Conservation (phyloP, 257 asterid genomes). For the Echites panduratus region DNA sequence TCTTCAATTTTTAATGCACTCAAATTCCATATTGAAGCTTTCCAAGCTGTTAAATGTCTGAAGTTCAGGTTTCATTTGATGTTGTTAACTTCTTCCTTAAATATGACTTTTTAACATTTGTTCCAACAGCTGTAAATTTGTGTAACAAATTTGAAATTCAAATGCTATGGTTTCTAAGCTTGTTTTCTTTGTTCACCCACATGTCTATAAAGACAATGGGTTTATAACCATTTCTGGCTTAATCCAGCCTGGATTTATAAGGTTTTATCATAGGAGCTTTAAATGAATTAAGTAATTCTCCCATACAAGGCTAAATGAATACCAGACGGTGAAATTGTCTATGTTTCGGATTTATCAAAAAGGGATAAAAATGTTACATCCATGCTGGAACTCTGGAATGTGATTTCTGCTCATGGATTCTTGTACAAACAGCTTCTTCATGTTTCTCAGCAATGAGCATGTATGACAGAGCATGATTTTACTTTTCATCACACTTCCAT, state of each 20-base stretch:
- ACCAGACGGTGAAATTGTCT: neutral
- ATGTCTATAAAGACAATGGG: neutral
- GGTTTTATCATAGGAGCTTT: neutral
- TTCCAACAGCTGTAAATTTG: neutral
- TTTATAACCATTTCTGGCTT: neutral
- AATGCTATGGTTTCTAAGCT: neutral
- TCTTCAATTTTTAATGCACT: neutral
- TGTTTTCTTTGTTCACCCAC: neutral
- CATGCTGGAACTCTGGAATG: neutral
- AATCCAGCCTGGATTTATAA: neutral
- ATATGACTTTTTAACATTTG: neutral
- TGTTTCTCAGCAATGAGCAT: neutral
- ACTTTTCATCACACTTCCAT: neutral
- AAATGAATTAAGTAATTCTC: neutral
- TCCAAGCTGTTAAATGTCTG: neutral
- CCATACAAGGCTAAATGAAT: neutral
- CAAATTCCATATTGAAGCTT: neutral
- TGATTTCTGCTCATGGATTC: neutral
- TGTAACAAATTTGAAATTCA: neutral
- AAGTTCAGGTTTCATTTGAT: neutral
- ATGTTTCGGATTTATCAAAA: neutral
- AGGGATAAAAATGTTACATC: neutral
- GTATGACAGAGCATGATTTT: neutral
- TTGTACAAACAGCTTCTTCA: neutral
- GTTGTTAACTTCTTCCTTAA: neutral